Conservation (phyloP, 306 rosid genomes). For the Begonia masoniana region DNA sequence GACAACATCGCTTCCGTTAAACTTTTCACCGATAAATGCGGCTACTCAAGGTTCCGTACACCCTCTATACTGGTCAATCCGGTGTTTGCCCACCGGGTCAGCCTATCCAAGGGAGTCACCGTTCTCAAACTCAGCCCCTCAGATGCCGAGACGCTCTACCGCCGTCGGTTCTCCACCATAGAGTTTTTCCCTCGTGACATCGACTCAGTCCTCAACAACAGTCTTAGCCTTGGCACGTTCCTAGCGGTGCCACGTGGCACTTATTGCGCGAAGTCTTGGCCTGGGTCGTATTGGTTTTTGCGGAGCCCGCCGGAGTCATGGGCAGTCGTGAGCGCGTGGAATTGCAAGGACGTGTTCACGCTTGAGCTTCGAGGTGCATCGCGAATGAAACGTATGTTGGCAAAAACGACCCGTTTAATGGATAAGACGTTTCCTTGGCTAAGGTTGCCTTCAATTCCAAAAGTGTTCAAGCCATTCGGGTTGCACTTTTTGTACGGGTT, state of each 20-base stretch:
- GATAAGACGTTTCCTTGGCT: constrained; percentile 68
- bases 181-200: constrained; percentile 86
- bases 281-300: constrained; percentile 41
- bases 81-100: no score
- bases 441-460: constrained; percentile 53
- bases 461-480: constrained; percentile 62
- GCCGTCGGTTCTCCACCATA: constrained; percentile 24
- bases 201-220: constrained; percentile 11
- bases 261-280: constrained; percentile 16
- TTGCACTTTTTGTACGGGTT: constrained; percentile 56
- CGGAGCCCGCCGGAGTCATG: constrained; percentile 51
- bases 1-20: no score
- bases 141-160: no score
- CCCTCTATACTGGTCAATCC: no score
- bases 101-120: no score
- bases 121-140: no score
- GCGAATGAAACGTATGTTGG: constrained; percentile 24
- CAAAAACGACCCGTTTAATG: constrained; percentile 39
- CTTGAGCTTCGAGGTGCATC: constrained; percentile 63
- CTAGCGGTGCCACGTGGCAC: no score
- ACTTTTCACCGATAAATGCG: no score
- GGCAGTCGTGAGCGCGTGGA: constrained; percentile 76
- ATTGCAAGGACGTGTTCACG: constrained; percentile 33
- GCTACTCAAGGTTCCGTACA: no score
- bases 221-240: no score